phyloP scores from a whole-genome alignment of 2,329 filamentous ascomycete species.

The Curvularia eragrostidis region DNA sequence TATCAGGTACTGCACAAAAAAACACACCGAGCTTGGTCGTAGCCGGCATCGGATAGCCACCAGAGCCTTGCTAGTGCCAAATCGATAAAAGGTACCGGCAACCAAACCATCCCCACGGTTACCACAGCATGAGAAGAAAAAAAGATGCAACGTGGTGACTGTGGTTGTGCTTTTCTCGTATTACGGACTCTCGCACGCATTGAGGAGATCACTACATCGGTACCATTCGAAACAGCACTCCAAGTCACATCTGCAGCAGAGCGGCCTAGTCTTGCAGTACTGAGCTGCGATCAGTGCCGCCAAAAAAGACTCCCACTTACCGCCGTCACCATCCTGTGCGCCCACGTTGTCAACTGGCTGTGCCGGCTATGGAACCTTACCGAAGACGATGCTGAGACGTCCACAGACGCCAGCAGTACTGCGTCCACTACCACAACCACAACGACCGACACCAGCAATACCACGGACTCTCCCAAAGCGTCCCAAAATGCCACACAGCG shows the following conservation, averaged over 20 bases:
- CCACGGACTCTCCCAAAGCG: not conserved
- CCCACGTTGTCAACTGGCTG: constrained; percentile 19
- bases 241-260: constrained; percentile 12
- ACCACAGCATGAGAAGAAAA: not conserved
- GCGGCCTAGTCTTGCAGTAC: constrained; percentile 10
- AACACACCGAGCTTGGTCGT: constrained; percentile 7
- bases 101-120: not conserved
- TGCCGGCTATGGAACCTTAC: constrained; percentile 16
- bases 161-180: constrained; percentile 13
- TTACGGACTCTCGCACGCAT: constrained; percentile 15
- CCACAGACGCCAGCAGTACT: constrained; percentile 8
- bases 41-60: not conserved
- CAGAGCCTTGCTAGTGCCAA: not conserved
- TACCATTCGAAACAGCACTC: constrained; percentile 19
- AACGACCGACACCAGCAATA: not conserved
- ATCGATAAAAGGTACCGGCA: not conserved
- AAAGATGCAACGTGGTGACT: constrained; percentile 14
- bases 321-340: constrained; percentile 16
- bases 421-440: not conserved
- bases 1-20: not conserved
- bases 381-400: constrained; percentile 4
- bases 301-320: constrained; percentile 17
- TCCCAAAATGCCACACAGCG: not conserved
- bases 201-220: constrained; percentile 16
- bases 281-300: constrained; percentile 17